phyloP scores from a whole-genome alignment of 768 basidiomycete species.

The Myochromella boudieri region DNA sequence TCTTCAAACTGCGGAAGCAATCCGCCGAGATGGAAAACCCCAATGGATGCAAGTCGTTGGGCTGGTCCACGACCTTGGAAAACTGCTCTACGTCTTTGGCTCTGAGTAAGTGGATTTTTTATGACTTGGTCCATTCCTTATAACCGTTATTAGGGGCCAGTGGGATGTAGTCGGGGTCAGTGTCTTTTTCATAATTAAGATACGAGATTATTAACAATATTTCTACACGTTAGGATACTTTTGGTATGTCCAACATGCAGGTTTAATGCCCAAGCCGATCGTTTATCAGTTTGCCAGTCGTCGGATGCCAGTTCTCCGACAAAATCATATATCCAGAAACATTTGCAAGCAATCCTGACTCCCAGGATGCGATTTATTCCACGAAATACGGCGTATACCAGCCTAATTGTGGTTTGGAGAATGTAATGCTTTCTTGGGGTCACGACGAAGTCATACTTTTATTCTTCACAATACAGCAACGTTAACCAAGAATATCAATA shows the following conservation, averaged over 20 bases:
- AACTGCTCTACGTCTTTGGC: conserved; percentile 78
- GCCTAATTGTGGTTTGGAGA: conserved; percentile 77
- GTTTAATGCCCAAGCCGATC: neutral
- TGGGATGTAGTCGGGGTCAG: conserved; percentile 89
- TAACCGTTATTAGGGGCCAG: conserved; percentile 48
- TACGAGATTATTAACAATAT: neutral
- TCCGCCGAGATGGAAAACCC: conserved; percentile 79
- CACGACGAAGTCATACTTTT: conserved; percentile 70
- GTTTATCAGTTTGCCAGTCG: conserved; percentile 37
- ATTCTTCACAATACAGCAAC: neutral
- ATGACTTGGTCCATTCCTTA: neutral
- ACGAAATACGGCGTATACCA: conserved; percentile 74
- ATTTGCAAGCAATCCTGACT: conserved; percentile 71
- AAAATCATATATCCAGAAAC: conserved; percentile 80
- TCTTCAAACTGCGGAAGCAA: conserved; percentile 86
- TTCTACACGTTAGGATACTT: conserved; percentile 39
- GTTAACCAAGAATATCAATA: neutral
- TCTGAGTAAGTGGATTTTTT: conserved; percentile 38
- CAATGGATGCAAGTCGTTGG: conserved; percentile 92
- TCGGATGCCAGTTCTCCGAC: conserved; percentile 84
- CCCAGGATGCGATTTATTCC: conserved; percentile 60
- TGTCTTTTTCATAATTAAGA: neutral
- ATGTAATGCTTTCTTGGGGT: conserved; percentile 88
- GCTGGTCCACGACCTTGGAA: conserved; percentile 86
- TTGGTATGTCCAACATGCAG: conserved; percentile 26